A percentile compares a stretch with the other conserved stretches of the same genome.
Evolutionary conservation across 805 yeast genomes (phyloP).

Genomic region (Candida endomychidarum): DNA sequence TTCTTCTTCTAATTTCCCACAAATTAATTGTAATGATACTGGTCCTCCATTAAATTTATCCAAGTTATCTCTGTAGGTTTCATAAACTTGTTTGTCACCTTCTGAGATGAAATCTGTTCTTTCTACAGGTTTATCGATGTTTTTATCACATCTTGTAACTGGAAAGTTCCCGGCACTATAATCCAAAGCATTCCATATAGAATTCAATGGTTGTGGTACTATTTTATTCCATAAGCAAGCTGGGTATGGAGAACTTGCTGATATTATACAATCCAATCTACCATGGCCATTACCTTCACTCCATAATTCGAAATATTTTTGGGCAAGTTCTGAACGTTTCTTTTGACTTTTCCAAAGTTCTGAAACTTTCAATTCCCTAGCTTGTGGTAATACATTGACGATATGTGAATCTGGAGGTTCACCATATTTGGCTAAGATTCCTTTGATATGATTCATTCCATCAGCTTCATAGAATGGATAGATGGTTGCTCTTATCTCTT

Average conservation of each 20-base stretch:
- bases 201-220: constrained; percentile 32
- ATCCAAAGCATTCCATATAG: constrained; percentile 24
- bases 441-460: constrained; percentile 13
- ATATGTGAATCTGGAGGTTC: constrained; percentile 14
- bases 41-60: constrained; percentile 13
- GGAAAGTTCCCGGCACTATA: constrained; percentile 42
- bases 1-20: constrained; percentile 14
- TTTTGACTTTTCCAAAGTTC: constrained; percentile 14
- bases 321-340: constrained; percentile 9
- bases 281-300: neutral
- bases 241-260: constrained; percentile 13
- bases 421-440: constrained; percentile 9
- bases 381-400: neutral
- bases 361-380: constrained; percentile 11
- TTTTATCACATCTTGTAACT: constrained; percentile 37
- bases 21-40: constrained; percentile 11
- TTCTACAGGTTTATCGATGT: constrained; percentile 8
- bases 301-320: constrained; percentile 11
- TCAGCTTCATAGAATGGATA: constrained; percentile 16
- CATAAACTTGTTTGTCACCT: constrained; percentile 11
- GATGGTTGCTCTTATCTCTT: constrained; percentile 11
- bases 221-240: constrained; percentile 34
- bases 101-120: constrained; percentile 10
- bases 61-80: constrained; percentile 9
- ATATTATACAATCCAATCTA: constrained; percentile 11